Evolutionary conservation across 306 rosid species (phyloP).

Genomic region (Aeschynomene evenia): DNA sequence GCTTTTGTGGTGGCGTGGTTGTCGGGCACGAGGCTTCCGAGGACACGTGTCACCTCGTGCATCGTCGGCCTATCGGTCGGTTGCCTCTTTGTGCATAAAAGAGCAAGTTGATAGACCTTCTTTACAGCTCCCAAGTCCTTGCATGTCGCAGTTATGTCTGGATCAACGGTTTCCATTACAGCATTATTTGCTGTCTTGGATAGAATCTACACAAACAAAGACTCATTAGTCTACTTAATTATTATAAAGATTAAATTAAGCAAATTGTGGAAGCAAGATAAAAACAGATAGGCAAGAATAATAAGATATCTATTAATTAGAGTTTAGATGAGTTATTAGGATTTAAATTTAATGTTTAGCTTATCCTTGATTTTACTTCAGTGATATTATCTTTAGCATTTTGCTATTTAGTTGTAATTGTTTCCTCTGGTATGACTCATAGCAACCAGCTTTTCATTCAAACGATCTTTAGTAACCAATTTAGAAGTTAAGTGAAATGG

Average conservation of each 20-base stretch:
- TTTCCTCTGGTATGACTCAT: no score
- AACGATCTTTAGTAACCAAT: no score
- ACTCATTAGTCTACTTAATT: neutral
- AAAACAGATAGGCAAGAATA: neutral
- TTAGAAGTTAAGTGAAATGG: no score
- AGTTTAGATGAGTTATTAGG: no score
- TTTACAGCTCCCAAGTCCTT: constrained; percentile 76
- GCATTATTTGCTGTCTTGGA: constrained; percentile 82
- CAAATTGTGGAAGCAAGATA: neutral
- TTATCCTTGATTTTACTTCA: no score
- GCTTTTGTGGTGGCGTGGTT: constrained; percentile 19
- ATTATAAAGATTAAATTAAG: neutral
- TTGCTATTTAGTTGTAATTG: no score
- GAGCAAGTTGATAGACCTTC: constrained; percentile 83
- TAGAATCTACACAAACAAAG: constrained; percentile 51
- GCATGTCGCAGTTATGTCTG: constrained; percentile 74
- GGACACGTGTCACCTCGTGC: constrained; percentile 83
- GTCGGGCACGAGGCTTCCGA: constrained; percentile 60
- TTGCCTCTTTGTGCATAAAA: constrained; percentile 78
- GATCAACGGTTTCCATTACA: constrained; percentile 92
- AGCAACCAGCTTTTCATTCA: no score
- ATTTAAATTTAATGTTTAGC: no score
- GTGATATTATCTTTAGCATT: no score
- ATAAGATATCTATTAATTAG: no score
- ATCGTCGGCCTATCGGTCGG: constrained; percentile 79